Percentiles rank a stretch among this genome's conserved stretches.
Evolutionary conservation across 371 early-diverging fungal species (phyloP).

Genomic region (Mortierella sp.): DNA sequence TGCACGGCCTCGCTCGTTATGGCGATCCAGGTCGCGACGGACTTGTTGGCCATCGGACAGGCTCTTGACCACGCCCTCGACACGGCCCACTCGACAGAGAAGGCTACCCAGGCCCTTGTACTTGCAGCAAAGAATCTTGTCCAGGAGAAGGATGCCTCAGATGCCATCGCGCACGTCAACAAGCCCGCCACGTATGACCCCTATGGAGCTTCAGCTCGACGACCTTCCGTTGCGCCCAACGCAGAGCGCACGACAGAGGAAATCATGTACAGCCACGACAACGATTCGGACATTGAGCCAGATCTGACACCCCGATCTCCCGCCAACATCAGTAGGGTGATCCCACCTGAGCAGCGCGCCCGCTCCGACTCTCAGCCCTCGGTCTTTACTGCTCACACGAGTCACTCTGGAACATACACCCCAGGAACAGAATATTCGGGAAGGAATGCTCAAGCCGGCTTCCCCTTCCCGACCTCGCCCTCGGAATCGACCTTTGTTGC

Average conservation of each 20-base stretch:
- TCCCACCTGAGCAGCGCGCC: slow-evolving; percentile 13
- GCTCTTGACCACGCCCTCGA: slow-evolving; percentile 41
- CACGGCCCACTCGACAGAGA: slow-evolving; percentile 50
- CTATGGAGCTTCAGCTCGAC: slow-evolving; percentile 14
- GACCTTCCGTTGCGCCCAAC: slow-evolving; percentile 27
- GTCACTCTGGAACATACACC: slow-evolving; percentile 25
- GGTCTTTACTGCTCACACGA: slow-evolving; percentile 32
- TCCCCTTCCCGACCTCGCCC: slow-evolving; percentile 44
- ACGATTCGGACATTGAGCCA: slow-evolving; percentile 52
- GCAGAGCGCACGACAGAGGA: slow-evolving; percentile 31
- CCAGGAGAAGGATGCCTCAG: slow-evolving; percentile 54
- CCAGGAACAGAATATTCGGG: slow-evolving; percentile 38
- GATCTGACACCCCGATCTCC: slow-evolving; percentile 33
- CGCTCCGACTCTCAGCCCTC: slow-evolving; percentile 51
- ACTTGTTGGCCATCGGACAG: slow-evolving; percentile 37
- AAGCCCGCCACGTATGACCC: slow-evolving; percentile 8
- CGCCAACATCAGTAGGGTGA: slow-evolving; percentile 1
- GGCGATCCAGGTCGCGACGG: slow-evolving; percentile 49
- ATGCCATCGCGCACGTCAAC: slow-evolving; percentile 2
- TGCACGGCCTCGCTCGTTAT: slow-evolving; percentile 48
- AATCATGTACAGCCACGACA: slow-evolving; percentile 44
- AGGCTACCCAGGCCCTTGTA: slow-evolving; percentile 51
- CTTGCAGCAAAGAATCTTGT: slow-evolving; percentile 45
- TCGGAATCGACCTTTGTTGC: slow-evolving; percentile 23
- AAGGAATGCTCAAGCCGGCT: slow-evolving; percentile 25